Evolutionary conservation across 305 asterid species (phyloP), one percentile per base, ranked within the genome.

Genomic region (Withania somnifera): DNA sequence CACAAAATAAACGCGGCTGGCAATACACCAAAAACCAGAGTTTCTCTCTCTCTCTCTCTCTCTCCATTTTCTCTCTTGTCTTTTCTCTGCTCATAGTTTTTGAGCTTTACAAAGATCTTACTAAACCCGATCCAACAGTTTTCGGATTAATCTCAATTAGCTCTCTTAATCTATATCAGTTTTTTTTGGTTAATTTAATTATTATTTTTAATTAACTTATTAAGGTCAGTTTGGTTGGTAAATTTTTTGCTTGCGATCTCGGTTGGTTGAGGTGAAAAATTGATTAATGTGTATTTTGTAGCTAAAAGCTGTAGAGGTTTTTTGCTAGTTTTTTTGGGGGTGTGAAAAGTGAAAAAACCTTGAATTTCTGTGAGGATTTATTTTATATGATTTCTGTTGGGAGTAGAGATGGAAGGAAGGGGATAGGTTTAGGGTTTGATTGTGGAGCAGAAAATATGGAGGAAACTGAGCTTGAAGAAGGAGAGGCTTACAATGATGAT

Each of bases 391-490:
- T 95, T 83, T 91, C 95, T 88, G 91, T 91, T 88, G 90, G 93
- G 71, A 91, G 93, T 78, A 88, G 91, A 76, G 93, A 95, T 95
- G 98, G 89, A 82, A 88, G 97, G 83, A 91, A 92, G 90, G 87
- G 92, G 84, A 83, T 88, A 88, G 96, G 91, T 53, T 81, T 91
- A 84, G 94, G 93, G 82, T 87, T 90, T 67, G 94, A 88, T 75
- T 17, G 42, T 73, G 61, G 42, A 15, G n/a, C 2, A 68, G 30
- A 2, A 42, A 88, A 90, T 88, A 94, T 88, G 89, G 97, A 88
- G 30, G 99, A 89, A 77, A 81, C 91, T 79, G 99, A 95, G 87
- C 90, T 97, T 61, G 99, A 97, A 88, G 99, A 97, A 91, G 99
- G 99, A 82, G 98, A 97, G 86, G 97, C 99, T 84, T 86, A 78